phyloP scores from a whole-genome alignment of 768 basidiomycete species.

The Albatrellus ellisii region DNA sequence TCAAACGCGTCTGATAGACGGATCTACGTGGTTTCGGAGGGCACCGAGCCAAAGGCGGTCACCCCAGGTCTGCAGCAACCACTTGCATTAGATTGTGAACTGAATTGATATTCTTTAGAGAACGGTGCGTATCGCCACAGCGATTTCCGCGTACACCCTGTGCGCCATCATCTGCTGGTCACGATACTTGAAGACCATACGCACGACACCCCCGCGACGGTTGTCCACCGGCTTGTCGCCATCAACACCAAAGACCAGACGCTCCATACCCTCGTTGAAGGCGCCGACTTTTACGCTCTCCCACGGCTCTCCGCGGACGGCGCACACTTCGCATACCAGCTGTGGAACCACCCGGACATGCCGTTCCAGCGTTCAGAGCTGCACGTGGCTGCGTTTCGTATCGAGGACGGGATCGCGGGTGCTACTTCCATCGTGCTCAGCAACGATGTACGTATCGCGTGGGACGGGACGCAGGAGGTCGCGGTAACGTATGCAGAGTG shows the following conservation, averaged over 20 bases:
- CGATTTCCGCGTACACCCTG: slow-evolving; percentile 46
- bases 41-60: slow-evolving; percentile 29
- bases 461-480: slow-evolving; percentile 1
- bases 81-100: too few relatives aligned
- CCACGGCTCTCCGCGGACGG: slow-evolving; percentile 52
- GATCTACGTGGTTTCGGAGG: slow-evolving; percentile 30
- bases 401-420: slow-evolving; percentile 14
- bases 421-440: neutral
- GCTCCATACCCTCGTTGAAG: slow-evolving; percentile 33
- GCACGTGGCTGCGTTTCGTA: slow-evolving; percentile 33
- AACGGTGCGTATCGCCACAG: slow-evolving; percentile 55
- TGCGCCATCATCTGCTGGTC: slow-evolving; percentile 37
- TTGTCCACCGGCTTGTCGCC: slow-evolving; percentile 44
- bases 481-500: slow-evolving; percentile 3
- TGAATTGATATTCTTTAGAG: too few relatives aligned
- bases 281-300: slow-evolving; percentile 60
- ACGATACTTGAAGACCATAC: slow-evolving; percentile 67
- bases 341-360: slow-evolving; percentile 62
- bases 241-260: slow-evolving; percentile 35
- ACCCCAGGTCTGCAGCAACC: slow-evolving; percentile 53
- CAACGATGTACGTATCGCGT: neutral
- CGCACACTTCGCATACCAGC: slow-evolving; percentile 41
- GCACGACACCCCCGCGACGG: slow-evolving; percentile 29
- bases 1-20: slow-evolving; percentile 40
- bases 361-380: slow-evolving; percentile 58